Evolutionary conservation across 2,329 filamentous ascomycete genomes (phyloP), one percentile per base, ranked within the genome.

Genomic region (Emmonsia crescens): DNA sequence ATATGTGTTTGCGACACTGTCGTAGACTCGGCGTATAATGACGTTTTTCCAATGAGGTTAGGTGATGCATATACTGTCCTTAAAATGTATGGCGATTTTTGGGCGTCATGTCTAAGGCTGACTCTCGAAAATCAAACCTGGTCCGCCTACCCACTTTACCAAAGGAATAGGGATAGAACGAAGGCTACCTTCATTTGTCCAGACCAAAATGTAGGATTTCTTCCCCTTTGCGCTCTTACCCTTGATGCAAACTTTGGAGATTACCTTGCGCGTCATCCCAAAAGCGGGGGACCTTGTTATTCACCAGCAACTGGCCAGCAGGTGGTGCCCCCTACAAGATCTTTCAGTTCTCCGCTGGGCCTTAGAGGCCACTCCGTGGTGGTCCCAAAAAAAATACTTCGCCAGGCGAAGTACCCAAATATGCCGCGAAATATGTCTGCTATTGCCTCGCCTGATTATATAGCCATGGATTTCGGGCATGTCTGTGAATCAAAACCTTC

Each of bases 211-310:
- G 55, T 72, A 49, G 68, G 65, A 5, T 73, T 74, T 59, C 62
- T 72, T 27, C 71, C 72, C n/a, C 67, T 74, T 10, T 74, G 72
- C 48, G 65, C 70, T 1, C 67, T 73, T 5, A 74, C 71, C 0
- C 61, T 74, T 33, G 71, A 69, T 33, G 69, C 68, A 16, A 73
- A 73, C 48, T 72, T 69, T 29, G 59, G 59, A 31, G 29, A 60
- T 16, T 60, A 60, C 48, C 48, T 60, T 51, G 51, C 36, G 48
- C 48, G 46, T 14, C 52, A 56, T 40, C 48, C 42, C 14, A 29
- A 8, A n/a, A 57, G 5, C 16, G 29, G 38, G n/a, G 56, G 56
- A 1, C 10, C 27, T n/a, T 19, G 38, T 33, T 29, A 29, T 21
- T 57, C 29, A 24, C 56, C 56, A 2, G 56, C 56, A 57, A 57